phyloP scores from a whole-genome alignment of 78 protist species.

The Dictyostelium firmibasis region DNA sequence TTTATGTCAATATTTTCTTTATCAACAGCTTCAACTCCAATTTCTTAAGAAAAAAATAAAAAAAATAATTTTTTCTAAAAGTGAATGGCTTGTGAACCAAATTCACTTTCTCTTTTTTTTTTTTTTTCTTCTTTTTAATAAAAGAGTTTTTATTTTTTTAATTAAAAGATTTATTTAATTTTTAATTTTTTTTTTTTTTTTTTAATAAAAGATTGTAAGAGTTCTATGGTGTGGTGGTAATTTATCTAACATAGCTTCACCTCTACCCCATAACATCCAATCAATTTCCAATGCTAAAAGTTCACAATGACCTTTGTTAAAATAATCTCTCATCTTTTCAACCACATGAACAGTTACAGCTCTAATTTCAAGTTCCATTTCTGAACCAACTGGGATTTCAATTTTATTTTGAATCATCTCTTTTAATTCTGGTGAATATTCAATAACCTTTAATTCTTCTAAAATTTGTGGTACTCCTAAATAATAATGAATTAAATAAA shows the following conservation, averaged over 20 bases:
- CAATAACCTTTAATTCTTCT: conserved; percentile 30
- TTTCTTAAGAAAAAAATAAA: not conserved
- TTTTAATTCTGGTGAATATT: conserved; percentile 40
- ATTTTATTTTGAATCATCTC: conserved; percentile 8
- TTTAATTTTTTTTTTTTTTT: not conserved
- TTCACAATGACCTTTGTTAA: conserved; percentile 17
- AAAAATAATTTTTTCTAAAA: too few relatives aligned
- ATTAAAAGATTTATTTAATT: too few relatives aligned
- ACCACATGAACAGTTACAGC: conserved; percentile 78
- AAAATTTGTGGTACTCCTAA: conserved; percentile 75
- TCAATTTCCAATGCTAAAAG: conserved; percentile 76
- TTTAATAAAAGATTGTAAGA: conserved; percentile 72
- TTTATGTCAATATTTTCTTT: conserved; percentile 17
- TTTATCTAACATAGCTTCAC: conserved; percentile 74
- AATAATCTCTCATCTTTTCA: conserved; percentile 66
- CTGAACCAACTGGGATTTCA: conserved; percentile 71
- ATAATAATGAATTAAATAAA: not conserved
- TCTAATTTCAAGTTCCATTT: conserved; percentile 80
- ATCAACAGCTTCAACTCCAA: not conserved
- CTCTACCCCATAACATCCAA: conserved; percentile 85
- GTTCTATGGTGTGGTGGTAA: conserved; percentile 84
- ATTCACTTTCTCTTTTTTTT: too few relatives aligned
- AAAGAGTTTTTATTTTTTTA: not conserved
- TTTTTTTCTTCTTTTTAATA: not conserved
- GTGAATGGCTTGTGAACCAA: too few relatives aligned